A percentile compares a stretch with the other conserved stretches of the same genome.
phyloP scores from a whole-genome alignment of 1,139 yeast genomes.

The Tardiomyces digboiensis region DNA sequence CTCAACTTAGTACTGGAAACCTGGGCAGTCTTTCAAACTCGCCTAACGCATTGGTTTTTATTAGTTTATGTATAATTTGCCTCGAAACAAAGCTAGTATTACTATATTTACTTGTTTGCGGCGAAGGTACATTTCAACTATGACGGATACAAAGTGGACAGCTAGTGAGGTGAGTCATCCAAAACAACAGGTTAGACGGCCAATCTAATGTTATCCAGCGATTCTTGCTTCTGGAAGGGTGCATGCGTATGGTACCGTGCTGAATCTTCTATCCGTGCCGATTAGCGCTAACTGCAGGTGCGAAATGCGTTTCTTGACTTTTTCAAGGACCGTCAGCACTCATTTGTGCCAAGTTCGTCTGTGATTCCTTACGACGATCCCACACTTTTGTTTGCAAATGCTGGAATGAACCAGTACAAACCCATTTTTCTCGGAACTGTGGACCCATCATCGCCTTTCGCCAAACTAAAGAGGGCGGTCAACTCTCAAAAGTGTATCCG shows the following conservation, averaged over 20 bases:
- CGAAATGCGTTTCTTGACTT: conserved; percentile 80
- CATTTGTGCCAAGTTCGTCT: conserved; percentile 83
- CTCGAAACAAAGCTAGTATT: neutral
- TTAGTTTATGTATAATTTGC: neutral
- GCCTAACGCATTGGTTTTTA: too few species aligned
- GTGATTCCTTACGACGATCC: conserved; percentile 98
- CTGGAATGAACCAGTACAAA: conserved; percentile 98
- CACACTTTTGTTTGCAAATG: conserved; percentile 88
- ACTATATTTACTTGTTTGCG: neutral
- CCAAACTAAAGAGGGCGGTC: conserved; percentile 75
- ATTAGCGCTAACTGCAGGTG: conserved; percentile 35
- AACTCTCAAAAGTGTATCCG: conserved; percentile 98
- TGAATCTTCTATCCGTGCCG: too few species aligned
- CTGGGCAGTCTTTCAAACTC: too few species aligned
- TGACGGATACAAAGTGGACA: neutral
- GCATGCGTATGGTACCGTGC: too few species aligned
- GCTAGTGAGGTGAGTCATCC: neutral
- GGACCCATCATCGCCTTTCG: conserved; percentile 86
- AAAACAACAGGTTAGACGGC: neutral
- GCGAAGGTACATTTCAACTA: neutral
- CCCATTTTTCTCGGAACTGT: conserved; percentile 96
- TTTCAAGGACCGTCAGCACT: conserved; percentile 61
- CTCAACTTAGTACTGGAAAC: too few species aligned
- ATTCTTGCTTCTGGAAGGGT: too few species aligned
- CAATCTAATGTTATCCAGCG: too few species aligned